These are phyloP conservation scores for Candida corydali DNA, from an alignment of 805 yeast genomes.

Conservation along the genomic window DNA sequence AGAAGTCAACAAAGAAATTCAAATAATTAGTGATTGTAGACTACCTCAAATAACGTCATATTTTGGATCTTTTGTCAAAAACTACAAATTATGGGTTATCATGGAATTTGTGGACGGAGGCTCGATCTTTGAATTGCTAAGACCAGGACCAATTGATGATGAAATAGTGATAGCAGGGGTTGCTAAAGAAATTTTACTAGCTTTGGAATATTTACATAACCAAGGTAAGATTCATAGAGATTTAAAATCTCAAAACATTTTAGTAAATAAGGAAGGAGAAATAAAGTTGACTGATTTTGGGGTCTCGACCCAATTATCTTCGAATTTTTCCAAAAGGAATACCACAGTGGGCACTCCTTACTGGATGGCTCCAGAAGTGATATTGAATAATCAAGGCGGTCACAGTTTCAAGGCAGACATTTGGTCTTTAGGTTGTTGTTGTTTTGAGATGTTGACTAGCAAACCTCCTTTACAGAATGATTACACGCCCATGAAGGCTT, in stretches of 20 bases:
- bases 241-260: conserved; percentile 39
- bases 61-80: conserved; percentile 67
- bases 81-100: conserved; percentile 69
- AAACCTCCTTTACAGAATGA: conserved; percentile 59
- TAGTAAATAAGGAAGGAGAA: conserved; percentile 33
- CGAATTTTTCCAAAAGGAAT: conserved; percentile 39
- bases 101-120: conserved; percentile 85
- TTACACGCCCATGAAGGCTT: conserved; percentile 41
- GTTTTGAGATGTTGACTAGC: conserved; percentile 67
- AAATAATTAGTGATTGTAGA: conserved; percentile 63
- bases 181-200: conserved; percentile 52
- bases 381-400: conserved; percentile 55
- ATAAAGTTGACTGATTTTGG: conserved; percentile 45
- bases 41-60: conserved; percentile 61
- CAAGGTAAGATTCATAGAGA: conserved; percentile 73
- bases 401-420: conserved; percentile 60
- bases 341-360: conserved; percentile 56
- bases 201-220: conserved; percentile 61
- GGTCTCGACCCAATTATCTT: conserved; percentile 39
- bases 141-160: conserved; percentile 58
- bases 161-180: conserved; percentile 47
- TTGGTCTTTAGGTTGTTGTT: conserved; percentile 79
- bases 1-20: conserved; percentile 71
- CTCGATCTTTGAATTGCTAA: conserved; percentile 59
- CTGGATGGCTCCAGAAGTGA: conserved; percentile 65